Conservation (phyloP, 2,329 filamentous ascomycete genomes). For the Epichloe hybrida region DNA sequence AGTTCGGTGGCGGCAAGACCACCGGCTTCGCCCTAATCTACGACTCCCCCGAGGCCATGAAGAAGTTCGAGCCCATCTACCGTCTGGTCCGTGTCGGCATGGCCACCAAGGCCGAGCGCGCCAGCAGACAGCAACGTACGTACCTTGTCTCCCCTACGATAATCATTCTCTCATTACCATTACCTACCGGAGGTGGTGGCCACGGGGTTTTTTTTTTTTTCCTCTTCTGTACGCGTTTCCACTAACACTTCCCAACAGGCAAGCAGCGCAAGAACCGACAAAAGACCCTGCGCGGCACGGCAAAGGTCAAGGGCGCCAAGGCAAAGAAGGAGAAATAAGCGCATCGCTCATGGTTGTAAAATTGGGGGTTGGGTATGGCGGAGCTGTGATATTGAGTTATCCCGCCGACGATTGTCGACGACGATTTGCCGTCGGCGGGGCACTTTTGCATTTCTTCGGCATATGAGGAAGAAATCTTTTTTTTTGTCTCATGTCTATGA, state of each 20-base stretch:
- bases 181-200: background rate
- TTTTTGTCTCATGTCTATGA: constrained; percentile 12
- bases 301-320: constrained; percentile 93
- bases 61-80: constrained; percentile 99
- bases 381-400: constrained; percentile 17
- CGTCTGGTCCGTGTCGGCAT: constrained; percentile 87
- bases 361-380: constrained; percentile 15
- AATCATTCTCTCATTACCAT: background rate
- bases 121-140: constrained; percentile 98
- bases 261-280: constrained; percentile 99
- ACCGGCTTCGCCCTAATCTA: constrained; percentile 98
- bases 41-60: constrained; percentile 96
- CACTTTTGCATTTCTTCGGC: constrained; percentile 12
- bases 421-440: constrained; percentile 7
- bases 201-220: background rate
- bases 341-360: constrained; percentile 21
- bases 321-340: constrained; percentile 88
- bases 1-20: constrained; percentile 99
- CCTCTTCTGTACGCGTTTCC: too few relatives aligned
- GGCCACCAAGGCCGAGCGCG: constrained; percentile 90
- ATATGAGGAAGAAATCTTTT: background rate
- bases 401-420: constrained; percentile 7
- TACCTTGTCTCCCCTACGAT: constrained; percentile 20
- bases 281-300: constrained; percentile 96
- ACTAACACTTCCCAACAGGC: constrained; percentile 45